Evolutionary conservation across 169 alveolate species (phyloP), one percentile per base, ranked within the genome.

Genomic region (Cryptosporidium sp.): DNA sequence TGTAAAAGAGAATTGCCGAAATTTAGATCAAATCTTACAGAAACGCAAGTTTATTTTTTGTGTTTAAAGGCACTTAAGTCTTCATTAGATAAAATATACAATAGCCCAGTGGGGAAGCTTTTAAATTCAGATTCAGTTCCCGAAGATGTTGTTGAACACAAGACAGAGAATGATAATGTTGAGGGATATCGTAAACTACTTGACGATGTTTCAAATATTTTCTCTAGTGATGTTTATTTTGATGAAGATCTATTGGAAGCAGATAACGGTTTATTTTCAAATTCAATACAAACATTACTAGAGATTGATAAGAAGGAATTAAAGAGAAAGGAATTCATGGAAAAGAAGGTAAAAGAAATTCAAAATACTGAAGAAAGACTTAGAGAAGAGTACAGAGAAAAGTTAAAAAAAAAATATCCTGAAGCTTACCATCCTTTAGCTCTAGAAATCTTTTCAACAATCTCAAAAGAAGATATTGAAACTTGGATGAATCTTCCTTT

Each of bases 341-440:
- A 31, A 60, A 29, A 42, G 52, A 58, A 31, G 21, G 33, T 21
- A n/a, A 42, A 26, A 23, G 86, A 58, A 60, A 65, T 65, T 33
- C 44, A 33, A 14, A 33, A 10, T n/a, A 14, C 44, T 21, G 72
- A 65, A 10, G 48, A 65, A 29, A 65, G 51, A 65, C 29, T 65
- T 31, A 26, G 18, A 29, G 69, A 72, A 16, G 85, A 72, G 35
- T 51, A 23, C 23, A 72, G 70, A 51, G 29, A 35, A 14, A 60
- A 60, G 42, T 16, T 29, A 62, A 65, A 62, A 12, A 80, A 31
- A 12, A 23, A 39, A 48, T 80, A 80, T 65, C 89, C 89, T 14
- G 75, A 80, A n/a, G 80, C 73, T 26, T 80, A 62, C 29, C 65
- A 80, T 80, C 89, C 89, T n/a, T 14, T 80, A 35, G 89, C 89